These are phyloP conservation scores for Aureobasidium vineae DNA, from an alignment of 2,329 filamentous ascomycete species.

Conservation along the genomic window DNA sequence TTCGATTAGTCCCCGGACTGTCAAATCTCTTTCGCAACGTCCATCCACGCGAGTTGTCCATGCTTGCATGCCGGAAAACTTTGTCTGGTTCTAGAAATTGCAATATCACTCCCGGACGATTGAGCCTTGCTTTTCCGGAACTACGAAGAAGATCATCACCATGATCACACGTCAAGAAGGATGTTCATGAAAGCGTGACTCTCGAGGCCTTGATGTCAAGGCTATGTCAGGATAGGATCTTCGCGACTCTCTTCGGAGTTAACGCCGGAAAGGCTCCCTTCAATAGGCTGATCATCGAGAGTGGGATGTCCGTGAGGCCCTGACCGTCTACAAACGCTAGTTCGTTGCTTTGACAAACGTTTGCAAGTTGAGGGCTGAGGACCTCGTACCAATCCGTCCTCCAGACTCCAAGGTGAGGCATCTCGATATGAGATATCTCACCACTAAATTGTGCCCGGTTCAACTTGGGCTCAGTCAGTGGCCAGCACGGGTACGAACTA, in stretches of 20 bases:
- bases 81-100: not conserved
- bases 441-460: not conserved
- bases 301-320: not conserved
- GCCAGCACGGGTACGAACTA: not conserved
- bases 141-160: not conserved
- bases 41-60: not conserved
- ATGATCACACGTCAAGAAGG: not conserved
- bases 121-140: not conserved
- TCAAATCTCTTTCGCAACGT: constrained; percentile 1
- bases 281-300: not conserved
- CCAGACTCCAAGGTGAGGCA: not conserved
- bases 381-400: not conserved
- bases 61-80: not conserved
- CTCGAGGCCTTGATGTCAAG: not conserved
- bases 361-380: not conserved
- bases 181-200: not conserved
- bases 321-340: not conserved
- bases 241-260: not conserved
- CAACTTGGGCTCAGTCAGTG: not conserved
- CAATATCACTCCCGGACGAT: not conserved
- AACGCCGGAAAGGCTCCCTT: not conserved
- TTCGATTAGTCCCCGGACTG: not conserved
- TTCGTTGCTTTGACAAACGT: not conserved
- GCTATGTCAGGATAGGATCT: not conserved
- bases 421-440: not conserved